These are phyloP conservation scores for Exophiala spinifera DNA, from an alignment of 2,329 filamentous ascomycete species.

Conservation along the genomic window DNA sequence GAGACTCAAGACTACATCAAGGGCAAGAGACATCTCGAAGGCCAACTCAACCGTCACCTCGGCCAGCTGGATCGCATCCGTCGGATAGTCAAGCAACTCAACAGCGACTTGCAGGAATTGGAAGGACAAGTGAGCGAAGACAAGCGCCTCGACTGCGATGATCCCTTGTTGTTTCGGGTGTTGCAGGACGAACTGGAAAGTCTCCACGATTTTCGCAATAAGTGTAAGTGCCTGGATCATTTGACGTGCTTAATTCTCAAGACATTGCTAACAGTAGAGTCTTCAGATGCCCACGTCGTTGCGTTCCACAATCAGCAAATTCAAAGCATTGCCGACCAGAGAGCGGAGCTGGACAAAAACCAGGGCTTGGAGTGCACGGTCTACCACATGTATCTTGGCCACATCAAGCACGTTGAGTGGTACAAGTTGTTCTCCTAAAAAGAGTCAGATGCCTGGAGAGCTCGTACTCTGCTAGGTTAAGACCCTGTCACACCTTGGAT, in stretches of 20 bases:
- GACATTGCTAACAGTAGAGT: neutral
- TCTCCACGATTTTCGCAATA: constrained; percentile 12
- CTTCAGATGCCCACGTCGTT: constrained; percentile 16
- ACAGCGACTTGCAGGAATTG: constrained; percentile 13
- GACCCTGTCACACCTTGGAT: neutral
- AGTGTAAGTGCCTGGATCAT: neutral
- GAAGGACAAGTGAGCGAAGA: constrained; percentile 10
- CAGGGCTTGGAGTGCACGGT: constrained; percentile 21
- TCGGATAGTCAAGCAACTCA: constrained; percentile 10
- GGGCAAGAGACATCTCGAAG: constrained; percentile 4
- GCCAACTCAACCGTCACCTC: constrained; percentile 31
- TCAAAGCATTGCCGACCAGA: constrained; percentile 26
- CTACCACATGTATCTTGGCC: constrained; percentile 21
- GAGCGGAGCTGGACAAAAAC: constrained; percentile 18
- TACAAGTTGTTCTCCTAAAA: constrained; percentile 19
- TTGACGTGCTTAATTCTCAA: neutral
- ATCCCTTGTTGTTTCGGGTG: constrained; percentile 1
- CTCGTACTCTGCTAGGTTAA: neutral
- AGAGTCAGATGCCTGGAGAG: neutral
- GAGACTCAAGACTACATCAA: neutral
- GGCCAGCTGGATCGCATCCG: constrained; percentile 22
- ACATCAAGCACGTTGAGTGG: constrained; percentile 21
- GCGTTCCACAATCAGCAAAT: constrained; percentile 30
- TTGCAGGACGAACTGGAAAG: constrained; percentile 5
- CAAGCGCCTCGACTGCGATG: constrained; percentile 3